Percentiles rank a stretch among this genome's conserved stretches.
Conservation (phyloP, 2,329 filamentous ascomycete species). For the Monilinia laxa region DNA sequence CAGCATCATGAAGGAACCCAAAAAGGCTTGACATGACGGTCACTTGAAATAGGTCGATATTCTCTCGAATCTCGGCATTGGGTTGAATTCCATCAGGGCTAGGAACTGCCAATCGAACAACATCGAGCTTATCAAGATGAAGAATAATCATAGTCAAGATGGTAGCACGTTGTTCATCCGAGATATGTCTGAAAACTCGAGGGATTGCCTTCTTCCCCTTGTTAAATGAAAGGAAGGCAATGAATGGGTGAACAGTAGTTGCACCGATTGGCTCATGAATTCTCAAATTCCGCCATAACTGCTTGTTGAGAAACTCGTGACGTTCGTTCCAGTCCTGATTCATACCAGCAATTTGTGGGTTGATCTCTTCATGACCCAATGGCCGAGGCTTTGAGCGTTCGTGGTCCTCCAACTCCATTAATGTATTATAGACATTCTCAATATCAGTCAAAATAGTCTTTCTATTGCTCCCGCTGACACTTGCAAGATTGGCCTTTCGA, state of each 20-base stretch:
- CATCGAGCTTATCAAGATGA: slow-evolving; percentile 87
- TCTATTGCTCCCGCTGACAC: slow-evolving; percentile 66
- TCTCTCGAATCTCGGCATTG: slow-evolving; percentile 79
- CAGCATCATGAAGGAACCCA: slow-evolving; percentile 85
- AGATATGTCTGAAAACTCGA: slow-evolving; percentile 90
- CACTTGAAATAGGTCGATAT: slow-evolving; percentile 85
- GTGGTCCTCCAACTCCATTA: slow-evolving; percentile 95
- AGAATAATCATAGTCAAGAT: slow-evolving; percentile 95
- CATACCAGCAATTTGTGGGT: slow-evolving; percentile 67
- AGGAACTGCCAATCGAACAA: slow-evolving; percentile 78
- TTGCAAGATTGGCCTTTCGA: slow-evolving; percentile 44
- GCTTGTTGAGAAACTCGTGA: slow-evolving; percentile 68
- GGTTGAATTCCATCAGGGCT: slow-evolving; percentile 68
- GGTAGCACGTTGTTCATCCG: slow-evolving; percentile 88
- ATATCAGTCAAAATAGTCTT: slow-evolving; percentile 84
- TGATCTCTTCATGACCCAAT: slow-evolving; percentile 58
- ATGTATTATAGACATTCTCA: slow-evolving; percentile 79
- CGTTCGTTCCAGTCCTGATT: slow-evolving; percentile 79
- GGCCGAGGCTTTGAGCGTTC: slow-evolving; percentile 75
- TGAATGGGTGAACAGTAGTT: slow-evolving; percentile 85
- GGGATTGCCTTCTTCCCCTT: slow-evolving; percentile 97
- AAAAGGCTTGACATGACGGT: slow-evolving; percentile 89
- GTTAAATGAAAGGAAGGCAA: slow-evolving; percentile 87
- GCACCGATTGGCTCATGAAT: slow-evolving; percentile 86
- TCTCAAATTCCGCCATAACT: slow-evolving; percentile 84